Evolutionary conservation across 2,329 filamentous ascomycete genomes (phyloP).

Genomic region (Trichoderma hamatum): DNA sequence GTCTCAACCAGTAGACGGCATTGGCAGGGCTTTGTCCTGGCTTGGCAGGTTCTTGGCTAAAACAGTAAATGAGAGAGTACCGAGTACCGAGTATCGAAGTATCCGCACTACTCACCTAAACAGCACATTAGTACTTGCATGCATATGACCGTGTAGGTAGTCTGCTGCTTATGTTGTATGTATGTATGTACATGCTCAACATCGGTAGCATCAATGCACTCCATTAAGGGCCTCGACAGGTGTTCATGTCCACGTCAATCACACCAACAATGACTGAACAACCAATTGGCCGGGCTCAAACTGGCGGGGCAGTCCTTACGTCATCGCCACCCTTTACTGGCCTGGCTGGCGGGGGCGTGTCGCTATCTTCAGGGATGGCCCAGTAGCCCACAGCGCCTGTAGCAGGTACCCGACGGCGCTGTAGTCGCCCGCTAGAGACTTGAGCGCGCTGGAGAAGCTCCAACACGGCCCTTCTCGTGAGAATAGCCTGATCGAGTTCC

Average conservation of each 20-base stretch:
- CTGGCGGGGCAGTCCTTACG: constrained; percentile 16
- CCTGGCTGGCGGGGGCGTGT: neutral
- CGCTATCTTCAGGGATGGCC: neutral
- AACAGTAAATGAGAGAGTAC: neutral
- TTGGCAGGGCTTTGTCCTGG: neutral
- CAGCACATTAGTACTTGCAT: neutral
- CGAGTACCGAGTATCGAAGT: neutral
- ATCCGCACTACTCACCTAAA: neutral
- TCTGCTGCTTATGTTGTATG: too few species aligned
- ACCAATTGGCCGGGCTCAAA: neutral
- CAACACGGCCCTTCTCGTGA: neutral
- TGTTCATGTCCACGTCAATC: neutral
- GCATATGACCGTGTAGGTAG: too few species aligned
- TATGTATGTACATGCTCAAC: neutral
- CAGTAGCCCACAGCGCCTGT: neutral
- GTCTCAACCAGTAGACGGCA: neutral
- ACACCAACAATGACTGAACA: neutral
- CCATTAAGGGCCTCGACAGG: neutral
- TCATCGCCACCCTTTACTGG: constrained; percentile 13
- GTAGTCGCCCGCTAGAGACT: neutral
- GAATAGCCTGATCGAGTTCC: constrained; percentile 8
- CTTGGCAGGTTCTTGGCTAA: neutral
- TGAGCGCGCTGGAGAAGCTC: neutral
- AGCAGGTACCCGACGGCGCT: neutral
- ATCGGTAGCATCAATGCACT: neutral